These are phyloP conservation scores for Fusarium udum DNA, from an alignment of 2,329 filamentous ascomycete genomes.

Conservation along the genomic window DNA sequence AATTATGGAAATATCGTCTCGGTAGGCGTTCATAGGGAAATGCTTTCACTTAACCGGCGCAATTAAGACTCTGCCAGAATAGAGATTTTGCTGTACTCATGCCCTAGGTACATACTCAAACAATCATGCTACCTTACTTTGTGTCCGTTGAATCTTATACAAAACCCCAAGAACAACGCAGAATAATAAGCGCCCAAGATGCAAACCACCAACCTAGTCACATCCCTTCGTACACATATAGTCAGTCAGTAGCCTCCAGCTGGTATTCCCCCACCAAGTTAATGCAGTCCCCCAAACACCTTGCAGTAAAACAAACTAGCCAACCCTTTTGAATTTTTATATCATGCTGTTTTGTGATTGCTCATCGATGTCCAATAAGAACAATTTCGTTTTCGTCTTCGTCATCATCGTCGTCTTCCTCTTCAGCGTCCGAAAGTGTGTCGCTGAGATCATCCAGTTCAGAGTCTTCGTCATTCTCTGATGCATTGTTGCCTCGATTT, in stretches of 20 bases:
- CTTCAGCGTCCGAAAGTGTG: constrained; percentile 53
- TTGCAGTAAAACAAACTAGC: constrained; percentile 28
- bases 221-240: constrained; percentile 18
- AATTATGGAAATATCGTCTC: background rate
- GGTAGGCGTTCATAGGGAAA: constrained; percentile 24
- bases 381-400: constrained; percentile 62
- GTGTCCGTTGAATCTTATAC: constrained; percentile 5
- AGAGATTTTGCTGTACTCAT: constrained; percentile 4
- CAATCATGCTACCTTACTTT: constrained; percentile 5
- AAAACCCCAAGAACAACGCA: background rate
- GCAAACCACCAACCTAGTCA: constrained; percentile 11
- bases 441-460: constrained; percentile 55
- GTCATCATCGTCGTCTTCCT: constrained; percentile 61
- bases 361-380: constrained; percentile 60
- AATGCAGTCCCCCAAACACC: constrained; percentile 37
- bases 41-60: background rate
- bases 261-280: constrained; percentile 18
- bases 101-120: constrained; percentile 15
- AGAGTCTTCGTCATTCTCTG: constrained; percentile 58
- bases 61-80: constrained; percentile 2
- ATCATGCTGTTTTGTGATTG: constrained; percentile 3
- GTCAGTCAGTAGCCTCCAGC: constrained; percentile 14
- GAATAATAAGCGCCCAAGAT: constrained; percentile 27
- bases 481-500: constrained; percentile 58
- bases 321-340: background rate